phyloP scores from a whole-genome alignment of 2,329 filamentous ascomycete species.

The Nothophoma quercina region DNA sequence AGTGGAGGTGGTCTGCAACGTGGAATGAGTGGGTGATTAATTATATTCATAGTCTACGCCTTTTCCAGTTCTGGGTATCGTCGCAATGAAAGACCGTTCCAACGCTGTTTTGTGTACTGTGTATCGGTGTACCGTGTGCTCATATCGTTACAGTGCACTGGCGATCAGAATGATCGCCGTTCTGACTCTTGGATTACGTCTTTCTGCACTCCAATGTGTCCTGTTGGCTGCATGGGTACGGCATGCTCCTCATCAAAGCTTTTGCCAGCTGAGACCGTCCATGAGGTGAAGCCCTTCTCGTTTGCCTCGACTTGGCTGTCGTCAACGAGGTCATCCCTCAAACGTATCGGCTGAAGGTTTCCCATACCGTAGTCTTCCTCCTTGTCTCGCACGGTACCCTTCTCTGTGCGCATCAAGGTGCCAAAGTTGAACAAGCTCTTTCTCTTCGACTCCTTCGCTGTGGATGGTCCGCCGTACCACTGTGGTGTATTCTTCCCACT shows the following conservation, averaged over 20 bases:
- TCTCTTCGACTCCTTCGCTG: slow-evolving; percentile 24
- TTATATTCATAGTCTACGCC: slow-evolving; percentile 7
- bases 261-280: slow-evolving; percentile 39
- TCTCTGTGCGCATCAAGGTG: slow-evolving; percentile 35
- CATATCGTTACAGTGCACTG: neutral
- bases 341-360: slow-evolving; percentile 32
- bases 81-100: slow-evolving; percentile 6
- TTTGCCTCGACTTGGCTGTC: slow-evolving; percentile 25
- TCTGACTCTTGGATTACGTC: slow-evolving; percentile 34
- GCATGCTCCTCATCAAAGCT: slow-evolving; percentile 35
- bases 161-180: slow-evolving; percentile 8
- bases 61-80: slow-evolving; percentile 13
- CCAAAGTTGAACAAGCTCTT: slow-evolving; percentile 33
- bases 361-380: slow-evolving; percentile 36
- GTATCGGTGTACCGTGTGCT: neutral
- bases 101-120: neutral
- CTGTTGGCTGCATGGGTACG: slow-evolving; percentile 8
- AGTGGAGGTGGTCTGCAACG: neutral
- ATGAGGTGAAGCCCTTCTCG: slow-evolving; percentile 37
- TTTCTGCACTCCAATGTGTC: slow-evolving; percentile 39
- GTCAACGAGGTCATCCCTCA: slow-evolving; percentile 37
- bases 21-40: slow-evolving; percentile 1
- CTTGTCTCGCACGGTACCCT: slow-evolving; percentile 21
- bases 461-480: slow-evolving; percentile 23
- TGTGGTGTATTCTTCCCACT: slow-evolving; percentile 29